A percentile compares a stretch with the other conserved stretches of the same genome.
These are phyloP conservation scores for Myotisia sp. DNA, from an alignment of 2,329 filamentous ascomycete species.

Conservation along the genomic window DNA sequence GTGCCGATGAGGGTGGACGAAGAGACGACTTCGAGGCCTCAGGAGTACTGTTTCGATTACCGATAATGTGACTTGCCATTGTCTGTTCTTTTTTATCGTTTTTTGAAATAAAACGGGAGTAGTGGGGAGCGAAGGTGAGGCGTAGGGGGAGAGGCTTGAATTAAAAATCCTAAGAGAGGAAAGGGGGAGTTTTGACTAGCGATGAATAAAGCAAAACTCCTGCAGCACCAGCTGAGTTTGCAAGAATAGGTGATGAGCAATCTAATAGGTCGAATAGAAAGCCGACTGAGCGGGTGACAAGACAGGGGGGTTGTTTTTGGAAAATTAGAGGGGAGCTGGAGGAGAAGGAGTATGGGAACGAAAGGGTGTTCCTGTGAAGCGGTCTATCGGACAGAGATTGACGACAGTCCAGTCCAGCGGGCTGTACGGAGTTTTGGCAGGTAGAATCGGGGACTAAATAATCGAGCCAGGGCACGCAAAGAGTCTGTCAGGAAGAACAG, in stretches of 20 bases:
- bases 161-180: conserved; percentile 12
- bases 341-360: conserved; percentile 3
- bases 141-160: conserved; percentile 1
- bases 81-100: conserved; percentile 7
- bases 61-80: conserved; percentile 53
- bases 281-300: conserved; percentile 10
- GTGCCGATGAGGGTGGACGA: conserved; percentile 71
- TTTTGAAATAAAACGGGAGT: conserved; percentile 1
- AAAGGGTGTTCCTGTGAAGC: too few relatives aligned
- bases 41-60: conserved; percentile 93
- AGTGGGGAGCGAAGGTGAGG: conserved; percentile 2
- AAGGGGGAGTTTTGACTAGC: conserved; percentile 22
- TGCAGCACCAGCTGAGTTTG: conserved; percentile 65
- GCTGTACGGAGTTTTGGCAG: conserved; percentile 23
- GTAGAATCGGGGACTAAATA: conserved; percentile 6
- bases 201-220: conserved; percentile 39
- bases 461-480: conserved; percentile 3
- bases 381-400: conserved; percentile 16
- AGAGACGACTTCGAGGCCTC: conserved; percentile 71
- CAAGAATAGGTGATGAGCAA: conserved; percentile 14
- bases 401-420: conserved; percentile 33
- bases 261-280: conserved; percentile 7
- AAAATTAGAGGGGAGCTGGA: neutral
- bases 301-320: neutral
- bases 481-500: conserved; percentile 2